Evolutionary conservation across 1,139 yeast species (phyloP), one percentile per base, ranked within the genome.

Genomic region (Debaryomycetaceae sp.): DNA sequence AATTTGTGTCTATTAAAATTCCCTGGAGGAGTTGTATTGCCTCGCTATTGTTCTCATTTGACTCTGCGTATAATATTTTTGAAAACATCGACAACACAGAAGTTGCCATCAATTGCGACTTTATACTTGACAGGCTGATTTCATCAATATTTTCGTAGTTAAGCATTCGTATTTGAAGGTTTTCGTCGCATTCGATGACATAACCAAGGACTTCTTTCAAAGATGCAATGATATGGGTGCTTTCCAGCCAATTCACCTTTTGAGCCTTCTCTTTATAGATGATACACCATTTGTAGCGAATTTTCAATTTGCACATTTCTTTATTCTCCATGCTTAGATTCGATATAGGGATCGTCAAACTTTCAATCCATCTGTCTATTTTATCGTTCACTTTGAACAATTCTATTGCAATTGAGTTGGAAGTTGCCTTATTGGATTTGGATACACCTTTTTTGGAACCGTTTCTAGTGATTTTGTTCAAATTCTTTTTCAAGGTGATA

Each of bases 51-150:
- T 63, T 59, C 11, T 60, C 61, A 6, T 56, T 58, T 2, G 61
- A 59, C 42, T 69, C 61, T 24, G 74, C 53, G 48, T 72, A 59
- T 38, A 84, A 69, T 3, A 83, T 74, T 34, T 70, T 71, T 11
- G 87, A 75, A 56, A 88, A 87, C 19, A 83, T 75, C 0, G 85
- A 68, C 34, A 86, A 73, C 0, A 88, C 87, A 15, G 80, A 75
- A 11, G 83, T 65, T 31, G 85, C 83, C 1, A 88, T 81, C 14
- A 82, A 65, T 50, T 87, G 91, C 2, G 79, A 69, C 33, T 70
- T 71, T 4, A 87, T 71, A 8, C 78, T 71, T 1, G 68, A 65
- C 4, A 61, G 40, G 31, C 76, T 79, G 3, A 91, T 62, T 1
- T 70, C 67, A 3, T 89, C 83, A n/a, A 92, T 76, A 42, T 74